Evolutionary conservation across 805 yeast species (phyloP), one percentile per base, ranked within the genome.

Genomic region (Saccharomyces kudriavzevii): DNA sequence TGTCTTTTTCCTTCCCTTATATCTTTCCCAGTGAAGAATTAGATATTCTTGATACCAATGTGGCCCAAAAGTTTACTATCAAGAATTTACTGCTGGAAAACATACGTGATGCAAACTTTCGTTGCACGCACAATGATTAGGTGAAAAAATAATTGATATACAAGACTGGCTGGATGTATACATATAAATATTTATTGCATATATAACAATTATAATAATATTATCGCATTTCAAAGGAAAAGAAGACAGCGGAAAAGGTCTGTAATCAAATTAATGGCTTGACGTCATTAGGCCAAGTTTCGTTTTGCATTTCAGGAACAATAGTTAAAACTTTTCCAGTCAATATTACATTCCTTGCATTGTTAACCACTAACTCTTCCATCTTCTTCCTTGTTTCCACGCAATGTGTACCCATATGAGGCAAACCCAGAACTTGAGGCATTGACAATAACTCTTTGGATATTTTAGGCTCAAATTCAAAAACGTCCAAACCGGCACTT

Each of bases 351-450:
- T 74, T 68, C 46, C 73, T 71, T 8, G 88, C 81, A 68, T 92
- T 94, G 30, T 77, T 77, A 27, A 87, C 82, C 30, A 85, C 89
- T 67, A 81, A 81, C 60, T 80, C 82, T 71, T 91, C 97, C 96
- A 94, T 88, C 60, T 79, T 78, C 60, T 75, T 72, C 63, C 86
- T 80, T 2, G 96, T 86, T 70, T 89, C 95, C 51, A 71, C 70
- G 4, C 92, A 75, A 66, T 82, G 83, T 0, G 96, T 88, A 27
- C 96, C 97, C 85, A 88, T 83, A 68, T 90, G 97, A 14, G 97
- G 97, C 59, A 87, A 73, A 35, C 87, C 79, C 11, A 86, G 76
- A n/a, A 83, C 88, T 58, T 85, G 84, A 13, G 87, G 86, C 70
- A 85, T 70, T 29, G 74, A 72, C 49, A 78, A 70, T 57, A 87